Base-by-base conservation (phyloP, 2,329 filamentous ascomycete species). In the Leptographium flavum region DNA sequence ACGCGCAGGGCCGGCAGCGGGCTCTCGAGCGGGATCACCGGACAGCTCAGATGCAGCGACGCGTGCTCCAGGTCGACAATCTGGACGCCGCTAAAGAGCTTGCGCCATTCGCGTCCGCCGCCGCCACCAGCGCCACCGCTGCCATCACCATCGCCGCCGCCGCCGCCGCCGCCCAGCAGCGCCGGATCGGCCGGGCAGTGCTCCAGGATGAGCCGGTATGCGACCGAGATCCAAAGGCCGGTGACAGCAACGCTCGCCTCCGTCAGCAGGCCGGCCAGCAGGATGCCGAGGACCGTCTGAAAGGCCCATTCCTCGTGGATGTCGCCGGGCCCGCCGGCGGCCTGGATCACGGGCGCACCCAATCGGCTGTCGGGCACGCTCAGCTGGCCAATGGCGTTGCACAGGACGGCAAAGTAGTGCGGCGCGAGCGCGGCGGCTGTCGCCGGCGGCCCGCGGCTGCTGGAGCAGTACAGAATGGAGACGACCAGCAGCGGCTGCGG, bases 401-500 rank as follows among this genome's bases (percentile, higher is more conserved):
- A 47, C 3, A 51, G 47, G 1, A 51, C 46, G 6, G 43, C 30
- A 46, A 48, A 51, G 42, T 51, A 51, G 15, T 51, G 49, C n/a
- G 49, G 47, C 2, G 49, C 49, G 10, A 51, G 36, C 2, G 11
- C n/a, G 5, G 42, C 39, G 6, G 49, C 47, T 22, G n/a, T 22
- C 6, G 39, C 47, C 2, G 33, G 39, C 10, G 47, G 42, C 1
- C 49, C 49, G 11, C 49, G 47, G 11, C 40, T 32, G 30, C 49
- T 52, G 15, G 47, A 67, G 55, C 56, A 66, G 52, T 68, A 68
- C 0, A 69, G 57, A 45, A 69, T 67, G 0, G 66, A 60, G 3
- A 65, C 65, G 6, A 69, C 53, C 10, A 69, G 56, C 1, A 68
- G 55, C 1, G 66, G 66, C 14, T 58, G 60, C 0, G 66, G 66